phyloP scores from a whole-genome alignment of 2,329 filamentous ascomycete species.

The Penicillium vulpinum region DNA sequence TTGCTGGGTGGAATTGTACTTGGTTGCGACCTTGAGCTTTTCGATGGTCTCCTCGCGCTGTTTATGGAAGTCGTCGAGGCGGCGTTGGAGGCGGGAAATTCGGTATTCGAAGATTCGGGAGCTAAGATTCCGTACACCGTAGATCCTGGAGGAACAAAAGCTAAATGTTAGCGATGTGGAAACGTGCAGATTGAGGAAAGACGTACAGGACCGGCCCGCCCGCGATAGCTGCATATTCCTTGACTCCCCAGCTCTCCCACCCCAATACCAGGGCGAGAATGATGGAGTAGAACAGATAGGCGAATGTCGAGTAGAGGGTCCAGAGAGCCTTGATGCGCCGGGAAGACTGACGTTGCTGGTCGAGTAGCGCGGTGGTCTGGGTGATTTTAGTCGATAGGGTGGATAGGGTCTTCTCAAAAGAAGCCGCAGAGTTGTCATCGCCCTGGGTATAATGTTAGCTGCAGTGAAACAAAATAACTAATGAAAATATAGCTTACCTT shows the following conservation, averaged over 20 bases:
- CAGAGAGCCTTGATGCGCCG: slow-evolving; percentile 80
- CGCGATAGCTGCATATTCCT: slow-evolving; percentile 75
- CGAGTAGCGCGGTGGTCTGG: slow-evolving; percentile 70
- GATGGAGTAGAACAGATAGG: slow-evolving; percentile 82
- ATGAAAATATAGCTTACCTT: slow-evolving; percentile 54
- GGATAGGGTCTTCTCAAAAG: slow-evolving; percentile 89
- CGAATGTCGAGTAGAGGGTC: slow-evolving; percentile 87
- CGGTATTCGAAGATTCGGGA: slow-evolving; percentile 78
- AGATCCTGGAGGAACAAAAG: slow-evolving; percentile 64
- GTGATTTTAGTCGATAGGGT: slow-evolving; percentile 80
- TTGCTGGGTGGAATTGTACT: slow-evolving; percentile 91
- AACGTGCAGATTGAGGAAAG: slow-evolving; percentile 2
- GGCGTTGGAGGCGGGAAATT: slow-evolving; percentile 66
- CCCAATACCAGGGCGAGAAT: slow-evolving; percentile 83
- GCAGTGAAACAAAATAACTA: background rate
- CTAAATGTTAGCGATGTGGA: slow-evolving; percentile 20
- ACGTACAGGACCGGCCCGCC: slow-evolving; percentile 76
- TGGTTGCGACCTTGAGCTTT: slow-evolving; percentile 90
- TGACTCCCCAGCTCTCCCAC: slow-evolving; percentile 70
- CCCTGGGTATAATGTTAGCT: slow-evolving; percentile 54
- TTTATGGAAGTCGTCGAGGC: slow-evolving; percentile 72
- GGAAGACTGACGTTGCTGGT: slow-evolving; percentile 68
- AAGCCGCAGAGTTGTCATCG: slow-evolving; percentile 78
- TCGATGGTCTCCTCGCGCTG: slow-evolving; percentile 87
- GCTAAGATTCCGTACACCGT: slow-evolving; percentile 65